A percentile compares a stretch with the other conserved stretches of the same genome.
phyloP scores from a whole-genome alignment of 495 filamentous ascomycete genomes.

The Cairneyella variabilis region DNA sequence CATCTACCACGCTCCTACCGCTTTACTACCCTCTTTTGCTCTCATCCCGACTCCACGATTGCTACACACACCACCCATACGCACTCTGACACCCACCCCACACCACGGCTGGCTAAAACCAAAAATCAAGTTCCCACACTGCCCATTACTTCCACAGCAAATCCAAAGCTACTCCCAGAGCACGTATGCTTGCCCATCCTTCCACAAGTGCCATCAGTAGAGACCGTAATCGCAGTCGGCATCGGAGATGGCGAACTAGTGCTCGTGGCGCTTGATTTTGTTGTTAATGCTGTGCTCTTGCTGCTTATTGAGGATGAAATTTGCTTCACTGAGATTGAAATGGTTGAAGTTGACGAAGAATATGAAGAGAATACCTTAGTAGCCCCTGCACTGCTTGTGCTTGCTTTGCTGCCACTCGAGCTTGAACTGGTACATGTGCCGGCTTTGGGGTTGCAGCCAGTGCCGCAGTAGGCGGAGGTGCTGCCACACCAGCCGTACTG shows the following conservation, averaged over 20 bases:
- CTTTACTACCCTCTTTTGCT: too few species aligned
- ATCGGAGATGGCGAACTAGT: background rate
- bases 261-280: background rate
- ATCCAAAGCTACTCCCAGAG: conserved; percentile 6
- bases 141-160: conserved; percentile 8
- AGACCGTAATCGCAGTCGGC: background rate
- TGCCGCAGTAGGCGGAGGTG: conserved; percentile 32
- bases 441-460: conserved; percentile 31
- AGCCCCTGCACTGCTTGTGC: too few species aligned
- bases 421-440: conserved; percentile 17
- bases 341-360: background rate
- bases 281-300: conserved; percentile 7
- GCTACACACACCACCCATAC: conserved; percentile 5
- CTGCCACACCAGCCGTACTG: conserved; percentile 33
- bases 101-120: conserved; percentile 1
- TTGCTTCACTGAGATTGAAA: background rate
- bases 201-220: conserved; percentile 11
- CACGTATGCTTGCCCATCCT: conserved; percentile 5
- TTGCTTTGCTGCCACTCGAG: background rate
- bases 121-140: conserved; percentile 8
- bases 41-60: too few species aligned
- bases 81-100: conserved; percentile 17
- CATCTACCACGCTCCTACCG: too few species aligned
- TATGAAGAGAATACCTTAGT: conserved; percentile 5
- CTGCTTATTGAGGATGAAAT: background rate